Percentiles rank a stretch among this genome's conserved stretches.
These are phyloP conservation scores for Pestalotiopsis sp. DNA, from an alignment of 2,329 filamentous ascomycete genomes.

Conservation along the genomic window DNA sequence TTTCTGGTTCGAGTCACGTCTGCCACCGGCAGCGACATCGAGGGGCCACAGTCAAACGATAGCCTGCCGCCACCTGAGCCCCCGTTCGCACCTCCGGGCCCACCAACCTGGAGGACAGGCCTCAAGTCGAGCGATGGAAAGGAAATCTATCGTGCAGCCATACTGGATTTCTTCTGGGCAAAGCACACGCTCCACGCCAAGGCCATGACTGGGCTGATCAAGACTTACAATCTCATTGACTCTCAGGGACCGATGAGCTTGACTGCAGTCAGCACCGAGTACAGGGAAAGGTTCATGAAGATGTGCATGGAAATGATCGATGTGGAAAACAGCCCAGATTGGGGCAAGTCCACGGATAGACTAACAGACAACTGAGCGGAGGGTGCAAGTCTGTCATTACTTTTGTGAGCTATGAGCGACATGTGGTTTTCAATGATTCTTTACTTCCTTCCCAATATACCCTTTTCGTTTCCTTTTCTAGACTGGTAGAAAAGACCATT, in stretches of 20 bases:
- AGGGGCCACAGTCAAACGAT: slow-evolving; percentile 50
- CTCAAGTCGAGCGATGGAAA: slow-evolving; percentile 63
- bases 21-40: slow-evolving; percentile 21
- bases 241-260: slow-evolving; percentile 74
- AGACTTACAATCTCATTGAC: slow-evolving; percentile 64
- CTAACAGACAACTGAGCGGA: too few relatives aligned
- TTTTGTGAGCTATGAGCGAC: background rate
- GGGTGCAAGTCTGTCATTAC: background rate
- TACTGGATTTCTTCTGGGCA: slow-evolving; percentile 80
- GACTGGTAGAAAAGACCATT: background rate
- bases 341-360: slow-evolving; percentile 1
- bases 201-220: slow-evolving; percentile 67
- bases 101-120: slow-evolving; percentile 63
- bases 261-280: slow-evolving; percentile 70
- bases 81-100: slow-evolving; percentile 34
- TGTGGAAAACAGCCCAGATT: slow-evolving; percentile 22
- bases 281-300: slow-evolving; percentile 55
- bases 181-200: slow-evolving; percentile 70
- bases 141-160: slow-evolving; percentile 67
- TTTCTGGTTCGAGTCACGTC: slow-evolving; percentile 62
- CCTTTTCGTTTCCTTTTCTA: background rate
- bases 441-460: background rate
- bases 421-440: background rate
- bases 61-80: slow-evolving; percentile 30
- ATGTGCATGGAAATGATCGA: slow-evolving; percentile 50